These are phyloP conservation scores for Phytophthora brassicae DNA, from an alignment of 352 stramenopile species.

Conservation along the genomic window DNA sequence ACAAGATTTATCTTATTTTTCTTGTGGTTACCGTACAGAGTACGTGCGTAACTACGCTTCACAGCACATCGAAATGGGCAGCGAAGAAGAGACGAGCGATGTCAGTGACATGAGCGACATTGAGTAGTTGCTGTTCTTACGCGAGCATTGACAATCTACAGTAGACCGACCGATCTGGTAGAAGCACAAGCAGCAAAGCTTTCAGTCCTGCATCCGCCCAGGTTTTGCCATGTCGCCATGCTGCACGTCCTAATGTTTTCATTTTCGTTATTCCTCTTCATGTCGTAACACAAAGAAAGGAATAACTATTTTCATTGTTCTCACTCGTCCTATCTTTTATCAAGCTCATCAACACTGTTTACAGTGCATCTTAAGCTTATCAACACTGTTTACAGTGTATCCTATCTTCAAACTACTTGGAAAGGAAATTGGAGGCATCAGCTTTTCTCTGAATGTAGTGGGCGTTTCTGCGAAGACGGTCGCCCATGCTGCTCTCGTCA, in stretches of 20 bases:
- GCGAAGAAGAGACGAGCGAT: conserved; percentile 74
- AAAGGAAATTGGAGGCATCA: conserved; percentile 79
- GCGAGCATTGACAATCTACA: conserved; percentile 8
- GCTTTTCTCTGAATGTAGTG: conserved; percentile 86
- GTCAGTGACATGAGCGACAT: conserved; percentile 87
- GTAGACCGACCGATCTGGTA: conserved; percentile 31
- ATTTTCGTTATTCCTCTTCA: conserved; percentile 21
- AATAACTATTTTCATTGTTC: conserved; percentile 32
- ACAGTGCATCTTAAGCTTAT: no score
- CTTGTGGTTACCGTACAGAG: conserved; percentile 40
- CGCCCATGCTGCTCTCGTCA: conserved; percentile 62
- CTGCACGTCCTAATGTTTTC: conserved; percentile 29
- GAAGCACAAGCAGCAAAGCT: no score
- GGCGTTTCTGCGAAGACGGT: conserved; percentile 75
- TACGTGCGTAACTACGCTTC: conserved; percentile 82
- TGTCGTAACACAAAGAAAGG: conserved; percentile 28
- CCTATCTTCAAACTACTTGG: conserved; percentile 53
- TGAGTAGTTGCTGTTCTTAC: conserved; percentile 31
- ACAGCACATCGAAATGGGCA: conserved; percentile 72
- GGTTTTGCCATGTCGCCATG: conserved; percentile 15
- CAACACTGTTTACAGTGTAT: not conserved
- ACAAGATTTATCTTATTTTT: not conserved
- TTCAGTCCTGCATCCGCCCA: conserved; percentile 4
- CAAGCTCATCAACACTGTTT: conserved; percentile 6
- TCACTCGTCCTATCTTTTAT: not conserved